Base-by-base conservation (phyloP, 345 rosid species). In the Citrus glauca region DNA sequence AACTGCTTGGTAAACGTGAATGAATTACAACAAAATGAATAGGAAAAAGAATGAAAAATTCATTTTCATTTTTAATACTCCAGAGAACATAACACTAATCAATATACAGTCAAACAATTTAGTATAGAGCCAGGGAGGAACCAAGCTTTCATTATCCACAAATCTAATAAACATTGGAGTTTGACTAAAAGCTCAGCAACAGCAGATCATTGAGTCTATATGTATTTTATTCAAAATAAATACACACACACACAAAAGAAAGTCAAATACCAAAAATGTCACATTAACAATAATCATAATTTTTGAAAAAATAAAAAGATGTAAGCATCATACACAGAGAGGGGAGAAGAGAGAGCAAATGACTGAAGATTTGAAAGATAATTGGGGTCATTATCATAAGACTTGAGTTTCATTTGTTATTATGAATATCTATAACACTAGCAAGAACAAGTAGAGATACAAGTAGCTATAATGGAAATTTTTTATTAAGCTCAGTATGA, bases 311-410 rank as follows among this genome's bases (percentile, higher is more conserved):
- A 10, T 9, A 10, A 3, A 40, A 10, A 1, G 10, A 42, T 42
- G 5, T 0, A 13, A 11, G 17, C 14, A 0, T 13, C 50, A 45
- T 45, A 13, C 4, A 11, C 16, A 45, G 17, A 11, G 0, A 13
- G 28, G 60, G 60, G 0, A 22, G 24, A 40, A 1, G 42, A 33
- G 27, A 50, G 8, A 53, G 35, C 14, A 33, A 30, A 4, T 53
- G 19, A 50, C 28, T 19, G 45, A 33, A 50, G 37, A 3, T 33
- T 19, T 50, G 42, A 35, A 71, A 32, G 42, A 71, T 71, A 19
- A 71, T 22, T 53, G 27, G 33, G 20, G 5, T 55, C 74, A 17
- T 53, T 7, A 7, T 25, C 30, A 1, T 53, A 13, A 22, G 1
- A 35, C 62, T 53, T 30, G 37, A 28, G 7, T 19, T 53, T 20